Conservation (phyloP, 1,284 basidiomycete species). For the Ganoderma resinaceum region DNA sequence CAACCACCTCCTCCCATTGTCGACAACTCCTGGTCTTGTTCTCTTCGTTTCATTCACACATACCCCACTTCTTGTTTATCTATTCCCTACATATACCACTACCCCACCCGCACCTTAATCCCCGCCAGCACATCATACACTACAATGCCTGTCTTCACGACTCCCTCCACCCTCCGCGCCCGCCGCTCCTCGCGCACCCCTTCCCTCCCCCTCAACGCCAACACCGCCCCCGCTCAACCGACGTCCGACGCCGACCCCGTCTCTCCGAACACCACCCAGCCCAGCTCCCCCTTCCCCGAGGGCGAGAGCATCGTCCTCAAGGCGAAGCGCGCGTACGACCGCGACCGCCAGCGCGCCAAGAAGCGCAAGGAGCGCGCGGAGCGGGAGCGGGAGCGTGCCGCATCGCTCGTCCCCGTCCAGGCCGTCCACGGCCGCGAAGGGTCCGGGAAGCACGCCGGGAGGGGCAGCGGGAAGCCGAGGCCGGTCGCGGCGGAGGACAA, state of each 20-base stretch:
- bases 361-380: slow-evolving; percentile 50
- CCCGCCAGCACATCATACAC: slow-evolving; percentile 2
- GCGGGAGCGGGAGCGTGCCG: slow-evolving; percentile 29
- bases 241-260: background rate
- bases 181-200: slow-evolving; percentile 24
- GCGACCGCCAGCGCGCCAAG: slow-evolving; percentile 53
- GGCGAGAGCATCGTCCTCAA: slow-evolving; percentile 40
- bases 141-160: slow-evolving; percentile 29
- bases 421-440: slow-evolving; percentile 14
- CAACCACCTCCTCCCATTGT: slow-evolving; percentile 17
- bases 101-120: slow-evolving; percentile 5
- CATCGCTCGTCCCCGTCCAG: slow-evolving; percentile 19
- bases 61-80: background rate
- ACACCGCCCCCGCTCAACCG: background rate
- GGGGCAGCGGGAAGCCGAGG: background rate
- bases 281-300: slow-evolving; percentile 15
- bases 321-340: slow-evolving; percentile 54
- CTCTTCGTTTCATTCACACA: slow-evolving; percentile 4
- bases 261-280: slow-evolving; percentile 2
- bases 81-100: slow-evolving; percentile 6
- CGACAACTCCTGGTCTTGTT: slow-evolving; percentile 11
- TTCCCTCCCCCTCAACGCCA: slow-evolving; percentile 11
- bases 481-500: slow-evolving; percentile 7
- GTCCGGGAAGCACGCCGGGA: slow-evolving; percentile 6
- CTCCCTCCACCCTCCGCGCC: slow-evolving; percentile 25